phyloP scores from a whole-genome alignment of 2,329 filamentous ascomycete genomes.

The Exophiala viscosa region DNA sequence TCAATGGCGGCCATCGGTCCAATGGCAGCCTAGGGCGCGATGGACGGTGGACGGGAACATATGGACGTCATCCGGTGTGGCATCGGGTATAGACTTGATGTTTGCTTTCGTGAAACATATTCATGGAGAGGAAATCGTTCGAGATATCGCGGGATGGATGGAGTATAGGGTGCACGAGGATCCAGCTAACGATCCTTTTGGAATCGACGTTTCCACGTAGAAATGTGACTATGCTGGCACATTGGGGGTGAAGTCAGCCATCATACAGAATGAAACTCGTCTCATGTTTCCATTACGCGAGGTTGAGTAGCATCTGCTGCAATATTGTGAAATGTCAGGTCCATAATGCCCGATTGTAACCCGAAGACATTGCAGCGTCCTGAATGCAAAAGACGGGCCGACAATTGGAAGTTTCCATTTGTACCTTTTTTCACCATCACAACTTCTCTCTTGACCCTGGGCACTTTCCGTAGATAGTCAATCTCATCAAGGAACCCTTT shows the following conservation, averaged over 20 bases:
- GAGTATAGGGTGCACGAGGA: constrained; percentile 58
- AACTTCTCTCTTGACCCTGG: no score
- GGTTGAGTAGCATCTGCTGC: neutral
- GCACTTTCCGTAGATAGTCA: no score
- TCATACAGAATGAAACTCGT: no score
- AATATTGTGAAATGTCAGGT: constrained; percentile 1
- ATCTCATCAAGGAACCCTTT: no score
- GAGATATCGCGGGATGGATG: constrained; percentile 46
- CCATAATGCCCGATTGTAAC: no score
- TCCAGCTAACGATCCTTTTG: constrained; percentile 54
- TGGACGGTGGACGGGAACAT: constrained; percentile 64
- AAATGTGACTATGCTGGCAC: neutral
- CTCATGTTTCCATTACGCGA: neutral
- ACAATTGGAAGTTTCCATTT: no score
- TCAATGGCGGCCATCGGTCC: constrained; percentile 47
- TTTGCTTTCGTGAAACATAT: constrained; percentile 54
- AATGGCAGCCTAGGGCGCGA: constrained; percentile 59
- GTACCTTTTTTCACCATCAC: no score
- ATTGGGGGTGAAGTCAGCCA: no score
- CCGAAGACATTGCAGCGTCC: no score
- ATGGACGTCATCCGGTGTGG: constrained; percentile 62
- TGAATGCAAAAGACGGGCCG: no score
- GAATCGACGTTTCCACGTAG: neutral
- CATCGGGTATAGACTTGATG: constrained; percentile 58
- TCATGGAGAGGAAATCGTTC: constrained; percentile 52